phyloP scores from a whole-genome alignment of 2,329 filamentous ascomycete genomes.

The Nothophaeocryptopus gaeumannii region DNA sequence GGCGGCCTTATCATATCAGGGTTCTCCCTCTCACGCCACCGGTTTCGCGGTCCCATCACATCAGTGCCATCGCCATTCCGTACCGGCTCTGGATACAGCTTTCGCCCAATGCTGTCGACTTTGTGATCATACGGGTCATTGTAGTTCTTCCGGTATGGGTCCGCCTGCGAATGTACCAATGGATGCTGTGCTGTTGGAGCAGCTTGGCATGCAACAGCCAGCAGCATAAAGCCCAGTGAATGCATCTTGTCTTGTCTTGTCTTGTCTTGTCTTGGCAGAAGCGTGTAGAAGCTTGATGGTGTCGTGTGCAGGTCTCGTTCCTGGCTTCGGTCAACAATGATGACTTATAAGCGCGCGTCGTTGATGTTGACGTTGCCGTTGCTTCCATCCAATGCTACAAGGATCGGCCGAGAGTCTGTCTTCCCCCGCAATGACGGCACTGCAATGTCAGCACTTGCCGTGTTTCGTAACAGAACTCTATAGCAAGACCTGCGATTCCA shows the following conservation, averaged over 20 bases:
- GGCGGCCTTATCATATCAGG: slow-evolving; percentile 71
- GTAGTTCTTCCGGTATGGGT: slow-evolving; percentile 60
- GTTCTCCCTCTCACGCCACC: slow-evolving; percentile 64
- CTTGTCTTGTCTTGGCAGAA: not conserved
- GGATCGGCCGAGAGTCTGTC: no score
- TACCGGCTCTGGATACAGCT: slow-evolving; percentile 61
- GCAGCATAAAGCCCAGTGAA: slow-evolving; percentile 6
- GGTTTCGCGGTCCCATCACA: slow-evolving; percentile 68
- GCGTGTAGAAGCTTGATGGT: no score
- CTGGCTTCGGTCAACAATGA: no score
- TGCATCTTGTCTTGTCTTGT: slow-evolving; percentile 4
- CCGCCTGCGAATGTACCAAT: slow-evolving; percentile 26
- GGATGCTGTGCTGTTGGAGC: slow-evolving; percentile 39
- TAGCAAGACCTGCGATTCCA: no score
- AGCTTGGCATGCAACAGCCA: slow-evolving; percentile 20
- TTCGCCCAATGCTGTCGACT: slow-evolving; percentile 58
- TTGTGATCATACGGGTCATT: slow-evolving; percentile 62
- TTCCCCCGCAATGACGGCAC: no score
- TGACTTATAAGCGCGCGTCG: no score
- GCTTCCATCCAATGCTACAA: no score
- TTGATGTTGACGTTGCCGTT: no score
- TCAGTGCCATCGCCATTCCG: slow-evolving; percentile 54
- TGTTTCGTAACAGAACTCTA: no score
- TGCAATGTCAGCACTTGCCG: no score
- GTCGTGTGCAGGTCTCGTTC: no score